These are phyloP conservation scores for Trichosporon sp. DNA, from an alignment of 1,284 basidiomycete genomes.

Conservation along the genomic window DNA sequence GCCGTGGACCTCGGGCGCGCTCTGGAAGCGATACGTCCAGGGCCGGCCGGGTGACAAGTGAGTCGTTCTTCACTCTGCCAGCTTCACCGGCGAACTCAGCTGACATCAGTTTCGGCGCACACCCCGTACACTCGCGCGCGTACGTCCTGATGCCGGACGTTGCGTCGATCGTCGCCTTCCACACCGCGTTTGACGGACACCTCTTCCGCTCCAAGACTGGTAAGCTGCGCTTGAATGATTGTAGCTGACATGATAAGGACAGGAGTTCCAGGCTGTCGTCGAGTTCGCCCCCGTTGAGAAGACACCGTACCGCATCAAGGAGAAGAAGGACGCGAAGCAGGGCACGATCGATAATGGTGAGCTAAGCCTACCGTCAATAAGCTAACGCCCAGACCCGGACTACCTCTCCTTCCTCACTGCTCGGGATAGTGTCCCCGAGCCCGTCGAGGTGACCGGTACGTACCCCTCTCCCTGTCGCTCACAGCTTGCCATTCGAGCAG, in stretches of 20 bases:
- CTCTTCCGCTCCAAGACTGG: slow-evolving; percentile 88
- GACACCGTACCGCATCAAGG: slow-evolving; percentile 47
- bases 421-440: slow-evolving; percentile 59
- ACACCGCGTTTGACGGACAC: slow-evolving; percentile 86
- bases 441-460: slow-evolving; percentile 70
- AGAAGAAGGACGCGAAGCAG: slow-evolving; percentile 52
- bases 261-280: slow-evolving; percentile 82
- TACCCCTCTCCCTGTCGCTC: slow-evolving; percentile 23
- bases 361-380: neutral
- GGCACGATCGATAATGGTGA: slow-evolving; percentile 52
- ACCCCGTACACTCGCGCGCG: slow-evolving; percentile 81
- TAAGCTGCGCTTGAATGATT: slow-evolving; percentile 51
- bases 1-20: slow-evolving; percentile 76
- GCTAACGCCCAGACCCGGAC: slow-evolving; percentile 66
- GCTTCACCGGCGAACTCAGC: neutral
- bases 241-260: slow-evolving; percentile 64
- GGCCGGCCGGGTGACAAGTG: slow-evolving; percentile 75
- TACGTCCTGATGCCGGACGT: slow-evolving; percentile 85
- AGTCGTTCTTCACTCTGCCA: slow-evolving; percentile 39
- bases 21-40: slow-evolving; percentile 68
- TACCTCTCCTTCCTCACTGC: slow-evolving; percentile 72
- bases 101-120: slow-evolving; percentile 65
- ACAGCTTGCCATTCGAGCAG: neutral
- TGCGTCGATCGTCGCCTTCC: slow-evolving; percentile 73
- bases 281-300: slow-evolving; percentile 95